Evolutionary conservation across 1,139 yeast species (phyloP).

Genomic region (Magnusiomyces fungicola): DNA sequence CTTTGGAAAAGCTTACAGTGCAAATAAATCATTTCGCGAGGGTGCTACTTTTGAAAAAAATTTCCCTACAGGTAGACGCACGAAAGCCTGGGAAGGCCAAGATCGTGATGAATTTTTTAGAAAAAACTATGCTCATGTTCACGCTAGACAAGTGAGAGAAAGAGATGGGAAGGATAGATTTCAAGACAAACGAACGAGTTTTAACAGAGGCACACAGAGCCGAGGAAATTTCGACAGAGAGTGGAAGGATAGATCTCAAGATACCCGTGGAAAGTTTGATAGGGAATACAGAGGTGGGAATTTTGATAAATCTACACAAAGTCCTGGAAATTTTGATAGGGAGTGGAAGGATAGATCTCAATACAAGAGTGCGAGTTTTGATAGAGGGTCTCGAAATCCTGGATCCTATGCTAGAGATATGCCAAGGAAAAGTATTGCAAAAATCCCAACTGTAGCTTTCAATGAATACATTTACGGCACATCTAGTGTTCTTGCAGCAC

Average conservation of each 20-base stretch:
- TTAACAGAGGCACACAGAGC: conserved; percentile 5
- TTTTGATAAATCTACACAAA: conserved; percentile 37
- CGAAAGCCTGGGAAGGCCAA: conserved; percentile 54
- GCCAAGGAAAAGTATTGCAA: too few species aligned
- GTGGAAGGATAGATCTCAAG: conserved; percentile 1
- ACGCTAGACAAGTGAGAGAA: conserved; percentile 37
- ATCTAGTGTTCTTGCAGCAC: conserved; percentile 65
- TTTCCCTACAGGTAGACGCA: conserved; percentile 35
- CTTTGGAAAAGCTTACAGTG: too few species aligned
- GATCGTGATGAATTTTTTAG: conserved; percentile 50
- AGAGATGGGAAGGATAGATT: neutral
- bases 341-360: neutral
- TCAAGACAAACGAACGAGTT: neutral
- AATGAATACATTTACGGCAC: conserved; percentile 69
- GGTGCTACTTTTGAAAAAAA: conserved; percentile 35
- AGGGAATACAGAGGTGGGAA: conserved; percentile 3
- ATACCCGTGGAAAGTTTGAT: conserved; percentile 7
- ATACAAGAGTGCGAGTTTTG: conserved; percentile 9
- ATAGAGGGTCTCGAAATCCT: conserved; percentile 36
- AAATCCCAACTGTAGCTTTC: too few species aligned
- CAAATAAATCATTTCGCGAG: too few species aligned
- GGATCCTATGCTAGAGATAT: neutral
- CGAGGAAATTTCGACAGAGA: neutral
- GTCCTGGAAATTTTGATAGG: neutral
- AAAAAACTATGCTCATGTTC: conserved; percentile 51